Evolutionary conservation across 1,284 basidiomycete genomes (phyloP).

Genomic region (Coniferiporia sulphurascens): DNA sequence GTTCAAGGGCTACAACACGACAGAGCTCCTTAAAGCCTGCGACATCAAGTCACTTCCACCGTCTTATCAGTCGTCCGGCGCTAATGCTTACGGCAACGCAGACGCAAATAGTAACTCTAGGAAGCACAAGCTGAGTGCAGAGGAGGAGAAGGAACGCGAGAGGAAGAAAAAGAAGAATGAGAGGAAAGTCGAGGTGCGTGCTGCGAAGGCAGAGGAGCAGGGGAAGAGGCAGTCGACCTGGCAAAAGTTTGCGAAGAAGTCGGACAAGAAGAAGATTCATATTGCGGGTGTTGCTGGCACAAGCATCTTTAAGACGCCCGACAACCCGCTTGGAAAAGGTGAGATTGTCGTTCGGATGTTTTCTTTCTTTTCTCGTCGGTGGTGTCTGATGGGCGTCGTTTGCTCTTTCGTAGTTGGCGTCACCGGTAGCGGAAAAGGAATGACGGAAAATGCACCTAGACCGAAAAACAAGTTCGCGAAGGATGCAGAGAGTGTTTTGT

Average conservation of each 20-base stretch:
- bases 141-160: constrained; percentile 86
- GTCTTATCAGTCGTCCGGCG: constrained; percentile 3
- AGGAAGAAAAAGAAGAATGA: constrained; percentile 95
- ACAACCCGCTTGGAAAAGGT: constrained; percentile 88
- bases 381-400: constrained; percentile 24
- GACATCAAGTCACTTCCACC: constrained; percentile 70
- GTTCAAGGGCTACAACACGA: constrained; percentile 93
- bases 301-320: constrained; percentile 95
- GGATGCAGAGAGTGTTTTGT: constrained; percentile 35
- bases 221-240: constrained; percentile 85
- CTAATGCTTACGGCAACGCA: constrained; percentile 6
- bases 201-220: constrained; percentile 88
- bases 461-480: constrained; percentile 78
- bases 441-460: constrained; percentile 74
- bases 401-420: constrained; percentile 70
- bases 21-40: constrained; percentile 78
- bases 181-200: constrained; percentile 86
- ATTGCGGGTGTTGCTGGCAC: constrained; percentile 84
- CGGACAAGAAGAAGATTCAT: constrained; percentile 90
- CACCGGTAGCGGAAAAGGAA: constrained; percentile 88
- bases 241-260: constrained; percentile 98
- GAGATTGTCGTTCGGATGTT: constrained; percentile 26
- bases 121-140: constrained; percentile 76
- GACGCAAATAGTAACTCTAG: constrained; percentile 15
- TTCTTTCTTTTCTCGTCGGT: constrained; percentile 19